Evolutionary conservation across 2,329 filamentous ascomycete species (phyloP), one percentile per base, ranked within the genome.

Genomic region (Colletotrichum sp.): DNA sequence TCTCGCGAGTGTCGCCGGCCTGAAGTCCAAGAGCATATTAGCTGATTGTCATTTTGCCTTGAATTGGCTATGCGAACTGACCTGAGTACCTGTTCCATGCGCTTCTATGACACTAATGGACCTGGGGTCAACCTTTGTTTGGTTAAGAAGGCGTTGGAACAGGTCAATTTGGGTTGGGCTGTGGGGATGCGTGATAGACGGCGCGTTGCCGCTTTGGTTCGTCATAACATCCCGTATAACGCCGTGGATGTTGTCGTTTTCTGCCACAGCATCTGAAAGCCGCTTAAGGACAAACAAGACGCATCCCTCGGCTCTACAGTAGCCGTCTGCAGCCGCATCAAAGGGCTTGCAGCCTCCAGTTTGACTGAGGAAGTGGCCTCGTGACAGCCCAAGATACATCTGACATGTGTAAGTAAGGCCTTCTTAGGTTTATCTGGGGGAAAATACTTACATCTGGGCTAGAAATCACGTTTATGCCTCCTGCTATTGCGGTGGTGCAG

Each of bases 231-330:
- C 39, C 39, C 39, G 39, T 44, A 44, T 44, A 1, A 44, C 39
- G 18, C 39, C 39, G 39, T 44, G 39, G 39, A 44, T 44, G 8
- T 44, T 44, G 8, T 44, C 39, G 39, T n/a, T 44, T n/a, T 44
- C 39, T 44, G 39, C 16, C 16, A 44, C 39, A 44, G 39, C 39
- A 44, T 44, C 39, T 44, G 39, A 44, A 44, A 44, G 39, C 39
- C 39, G 39, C 39, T 44, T 44, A 44, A 44, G 39, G 5, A 44
- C 16, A n/a, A 44, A 44, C 39, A 44, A 44, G 39, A 44, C 39
- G 39, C 39, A 44, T 44, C 39, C 39, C 39, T 44, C 39, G 8
- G 39, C 39, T 85, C 84, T 85, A 39, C 79, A 80, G 39, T 18
- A 44, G 39, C 39, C 34, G 34, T 39, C 34, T 39, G 34, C 34